These are phyloP conservation scores for Powellomyces hirtus DNA, from an alignment of 192 early-diverging fungal genomes.

Conservation along the genomic window DNA sequence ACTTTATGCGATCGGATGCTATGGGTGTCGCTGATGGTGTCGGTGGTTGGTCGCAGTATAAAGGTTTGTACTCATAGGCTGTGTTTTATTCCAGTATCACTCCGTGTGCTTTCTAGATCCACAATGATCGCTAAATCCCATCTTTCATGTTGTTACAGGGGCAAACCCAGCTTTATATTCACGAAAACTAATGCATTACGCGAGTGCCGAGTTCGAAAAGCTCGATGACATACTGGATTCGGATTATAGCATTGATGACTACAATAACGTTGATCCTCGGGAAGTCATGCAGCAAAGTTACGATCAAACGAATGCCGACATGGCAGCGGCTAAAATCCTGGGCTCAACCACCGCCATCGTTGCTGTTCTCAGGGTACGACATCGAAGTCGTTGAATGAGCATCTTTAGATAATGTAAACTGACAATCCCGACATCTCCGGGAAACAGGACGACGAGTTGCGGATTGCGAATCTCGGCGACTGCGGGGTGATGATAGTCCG, in stretches of 20 bases:
- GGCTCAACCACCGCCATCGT: conserved; percentile 92
- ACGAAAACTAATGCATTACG: conserved; percentile 92
- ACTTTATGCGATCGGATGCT: conserved; percentile 81
- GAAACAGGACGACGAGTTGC: conserved; percentile 87
- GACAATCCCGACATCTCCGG: too few relatives aligned
- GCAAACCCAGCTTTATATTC: conserved; percentile 91
- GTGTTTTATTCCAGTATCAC: not conserved
- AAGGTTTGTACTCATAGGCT: conserved; percentile 26
- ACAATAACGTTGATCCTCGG: conserved; percentile 76
- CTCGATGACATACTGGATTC: conserved; percentile 80
- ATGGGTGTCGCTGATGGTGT: conserved; percentile 95
- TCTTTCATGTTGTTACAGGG: conserved; percentile 37
- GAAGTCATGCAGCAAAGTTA: conserved; percentile 79
- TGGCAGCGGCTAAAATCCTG: conserved; percentile 68
- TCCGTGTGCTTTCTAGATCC: not conserved
- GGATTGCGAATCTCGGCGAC: conserved; percentile 94
- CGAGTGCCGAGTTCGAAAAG: conserved; percentile 74
- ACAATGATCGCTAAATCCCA: not conserved
- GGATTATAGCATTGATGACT: conserved; percentile 66
- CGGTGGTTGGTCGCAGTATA: conserved; percentile 84
- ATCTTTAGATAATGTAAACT: too few relatives aligned
- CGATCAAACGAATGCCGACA: conserved; percentile 70
- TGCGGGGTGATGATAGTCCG: conserved; percentile 89
- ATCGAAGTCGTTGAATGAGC: too few relatives aligned
- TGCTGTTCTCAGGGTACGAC: conserved; percentile 69